A percentile compares a stretch with the other conserved stretches of the same genome.
phyloP scores from a whole-genome alignment of 176 grass and related monocot genomes.

The Urochloa ruziziensis region DNA sequence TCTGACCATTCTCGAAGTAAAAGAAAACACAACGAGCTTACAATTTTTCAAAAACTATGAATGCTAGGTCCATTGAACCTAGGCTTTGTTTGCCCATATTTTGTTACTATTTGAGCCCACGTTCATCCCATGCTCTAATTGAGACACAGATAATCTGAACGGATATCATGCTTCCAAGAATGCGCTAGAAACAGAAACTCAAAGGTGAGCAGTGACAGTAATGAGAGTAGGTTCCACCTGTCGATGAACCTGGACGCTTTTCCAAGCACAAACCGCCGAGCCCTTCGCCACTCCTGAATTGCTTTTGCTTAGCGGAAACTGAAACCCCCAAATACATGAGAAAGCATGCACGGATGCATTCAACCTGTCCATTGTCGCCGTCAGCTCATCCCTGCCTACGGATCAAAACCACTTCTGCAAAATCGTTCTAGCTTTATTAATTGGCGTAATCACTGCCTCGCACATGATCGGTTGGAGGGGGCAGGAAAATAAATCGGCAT shows the following conservation, averaged over 20 bases:
- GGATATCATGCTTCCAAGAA: not conserved
- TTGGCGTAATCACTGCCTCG: not conserved
- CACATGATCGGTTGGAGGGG: slow-evolving; percentile 2
- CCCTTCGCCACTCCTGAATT: not conserved
- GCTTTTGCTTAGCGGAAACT: not conserved
- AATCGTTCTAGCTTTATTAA: slow-evolving; percentile 4
- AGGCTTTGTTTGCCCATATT: not conserved
- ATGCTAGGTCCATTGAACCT: not conserved
- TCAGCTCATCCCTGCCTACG: not conserved
- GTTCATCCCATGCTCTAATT: not conserved
- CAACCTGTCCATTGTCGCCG: not conserved
- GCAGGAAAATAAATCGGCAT: not conserved
- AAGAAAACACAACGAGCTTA: not conserved
- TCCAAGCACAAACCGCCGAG: not conserved
- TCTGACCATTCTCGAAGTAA: not conserved
- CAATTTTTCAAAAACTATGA: not conserved
- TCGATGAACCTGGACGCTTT: slow-evolving; percentile 22
- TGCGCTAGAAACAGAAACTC: not conserved
- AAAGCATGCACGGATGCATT: not conserved
- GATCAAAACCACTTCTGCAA: not conserved
- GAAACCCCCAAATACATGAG: not conserved
- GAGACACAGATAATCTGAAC: not conserved
- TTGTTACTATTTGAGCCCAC: not conserved
- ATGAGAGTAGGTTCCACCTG: not conserved
- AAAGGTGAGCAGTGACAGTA: not conserved